These are phyloP conservation scores for Gracilariopsis chorda DNA, from an alignment of 23 red algal genomes.

Conservation along the genomic window DNA sequence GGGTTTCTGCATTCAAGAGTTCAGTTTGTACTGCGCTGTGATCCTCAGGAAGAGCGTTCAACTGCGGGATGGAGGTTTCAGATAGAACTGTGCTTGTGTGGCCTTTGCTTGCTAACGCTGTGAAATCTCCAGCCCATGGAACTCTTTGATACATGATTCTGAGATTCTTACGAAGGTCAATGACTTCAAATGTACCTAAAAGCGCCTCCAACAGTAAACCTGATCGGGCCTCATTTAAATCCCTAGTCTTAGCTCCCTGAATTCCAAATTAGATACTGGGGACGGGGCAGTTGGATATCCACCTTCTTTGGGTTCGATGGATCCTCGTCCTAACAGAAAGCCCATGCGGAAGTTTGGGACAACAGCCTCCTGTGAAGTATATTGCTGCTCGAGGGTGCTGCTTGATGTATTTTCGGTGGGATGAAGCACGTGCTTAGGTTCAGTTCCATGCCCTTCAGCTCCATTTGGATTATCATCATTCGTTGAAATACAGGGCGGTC, in stretches of 20 bases:
- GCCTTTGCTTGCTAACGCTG: background rate
- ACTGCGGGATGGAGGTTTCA: background rate
- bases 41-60: background rate
- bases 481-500: background rate
- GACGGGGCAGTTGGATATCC: slow-evolving; percentile 33
- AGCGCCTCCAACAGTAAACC: slow-evolving; percentile 66
- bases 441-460: background rate
- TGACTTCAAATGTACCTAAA: slow-evolving; percentile 63
- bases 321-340: slow-evolving; percentile 45
- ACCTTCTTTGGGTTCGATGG: slow-evolving; percentile 47
- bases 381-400: background rate
- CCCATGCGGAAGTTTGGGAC: slow-evolving; percentile 68
- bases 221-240: slow-evolving; percentile 48
- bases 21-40: background rate
- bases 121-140: slow-evolving; percentile 39
- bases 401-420: background rate
- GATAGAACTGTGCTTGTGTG: background rate
- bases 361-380: background rate
- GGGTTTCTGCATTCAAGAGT: background rate
- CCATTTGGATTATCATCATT: background rate
- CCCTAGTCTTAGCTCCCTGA: slow-evolving; percentile 58
- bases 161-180: slow-evolving; percentile 44
- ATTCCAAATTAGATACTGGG: slow-evolving; percentile 50
- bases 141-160: slow-evolving; percentile 75
- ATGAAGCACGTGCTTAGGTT: background rate